These are phyloP conservation scores for Stereocaulon alpinum DNA, from an alignment of 495 filamentous ascomycete species.

Conservation along the genomic window DNA sequence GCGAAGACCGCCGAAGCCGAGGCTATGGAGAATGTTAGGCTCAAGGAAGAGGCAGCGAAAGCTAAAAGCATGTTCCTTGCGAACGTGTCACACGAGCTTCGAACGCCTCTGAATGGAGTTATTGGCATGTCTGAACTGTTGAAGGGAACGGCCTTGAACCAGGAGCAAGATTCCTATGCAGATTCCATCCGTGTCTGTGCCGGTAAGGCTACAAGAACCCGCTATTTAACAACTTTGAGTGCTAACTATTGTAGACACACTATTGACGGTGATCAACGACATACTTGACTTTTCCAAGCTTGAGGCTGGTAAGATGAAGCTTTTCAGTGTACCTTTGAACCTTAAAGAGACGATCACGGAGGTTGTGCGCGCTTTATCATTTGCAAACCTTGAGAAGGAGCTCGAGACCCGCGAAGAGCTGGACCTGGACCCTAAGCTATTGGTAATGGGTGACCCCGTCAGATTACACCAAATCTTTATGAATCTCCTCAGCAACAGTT, in stretches of 20 bases:
- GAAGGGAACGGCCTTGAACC: slow-evolving; percentile 62
- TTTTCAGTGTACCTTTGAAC: slow-evolving; percentile 76
- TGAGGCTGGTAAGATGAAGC: slow-evolving; percentile 91
- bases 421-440: slow-evolving; percentile 55
- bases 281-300: slow-evolving; percentile 90
- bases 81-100: slow-evolving; percentile 80
- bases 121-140: slow-evolving; percentile 85
- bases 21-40: slow-evolving; percentile 75
- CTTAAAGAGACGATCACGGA: slow-evolving; percentile 78
- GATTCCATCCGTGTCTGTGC: slow-evolving; percentile 86
- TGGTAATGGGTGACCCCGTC: slow-evolving; percentile 86
- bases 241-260: slow-evolving; percentile 43
- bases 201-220: slow-evolving; percentile 1
- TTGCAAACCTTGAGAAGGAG: slow-evolving; percentile 70
- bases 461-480: slow-evolving; percentile 87
- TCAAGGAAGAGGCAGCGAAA: slow-evolving; percentile 84
- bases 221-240: neutral
- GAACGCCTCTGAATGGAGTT: slow-evolving; percentile 80
- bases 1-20: slow-evolving; percentile 73
- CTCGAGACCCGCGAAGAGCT: slow-evolving; percentile 64
- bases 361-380: slow-evolving; percentile 75
- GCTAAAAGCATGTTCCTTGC: slow-evolving; percentile 89
- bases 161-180: slow-evolving; percentile 82
- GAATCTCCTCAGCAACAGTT: slow-evolving; percentile 84
- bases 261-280: slow-evolving; percentile 91